Conservation (phyloP, 2,329 filamentous ascomycete species). For the Trichoderma cornu-damae region DNA sequence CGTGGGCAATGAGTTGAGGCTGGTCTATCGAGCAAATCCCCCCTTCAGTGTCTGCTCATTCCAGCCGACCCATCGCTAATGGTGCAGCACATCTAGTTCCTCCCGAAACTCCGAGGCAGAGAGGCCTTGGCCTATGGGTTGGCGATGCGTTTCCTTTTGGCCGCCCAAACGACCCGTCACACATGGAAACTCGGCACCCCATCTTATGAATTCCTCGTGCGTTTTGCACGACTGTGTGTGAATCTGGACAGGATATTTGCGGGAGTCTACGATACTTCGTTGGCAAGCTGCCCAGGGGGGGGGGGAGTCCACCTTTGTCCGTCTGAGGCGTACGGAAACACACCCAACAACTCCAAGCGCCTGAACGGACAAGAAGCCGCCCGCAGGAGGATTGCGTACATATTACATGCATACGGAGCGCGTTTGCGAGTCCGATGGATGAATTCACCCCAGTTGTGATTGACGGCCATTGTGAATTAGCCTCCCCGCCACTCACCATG, state of each 20-base stretch:
- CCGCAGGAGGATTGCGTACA: constrained; percentile 1
- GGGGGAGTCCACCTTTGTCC: background rate
- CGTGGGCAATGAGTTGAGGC: no score
- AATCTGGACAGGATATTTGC: background rate
- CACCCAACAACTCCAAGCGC: background rate
- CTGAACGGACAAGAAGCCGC: background rate
- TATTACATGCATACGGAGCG: constrained; percentile 6
- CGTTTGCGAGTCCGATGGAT: background rate
- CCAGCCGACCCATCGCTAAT: no score
- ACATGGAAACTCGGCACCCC: background rate
- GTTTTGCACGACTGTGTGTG: background rate
- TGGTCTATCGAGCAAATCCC: no score
- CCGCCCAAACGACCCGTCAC: background rate
- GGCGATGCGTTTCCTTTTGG: background rate
- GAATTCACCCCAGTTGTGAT: background rate
- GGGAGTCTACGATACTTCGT: constrained; percentile 3
- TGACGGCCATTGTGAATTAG: background rate
- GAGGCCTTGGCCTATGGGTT: background rate
- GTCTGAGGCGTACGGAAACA: background rate
- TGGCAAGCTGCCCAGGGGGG: background rate
- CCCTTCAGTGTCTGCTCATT: no score
- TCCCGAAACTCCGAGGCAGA: background rate
- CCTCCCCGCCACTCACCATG: background rate
- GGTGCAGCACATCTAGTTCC: background rate
- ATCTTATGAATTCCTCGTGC: background rate